These are phyloP conservation scores for Podila verticillata DNA, from an alignment of 192 early-diverging fungal species.

Conservation along the genomic window DNA sequence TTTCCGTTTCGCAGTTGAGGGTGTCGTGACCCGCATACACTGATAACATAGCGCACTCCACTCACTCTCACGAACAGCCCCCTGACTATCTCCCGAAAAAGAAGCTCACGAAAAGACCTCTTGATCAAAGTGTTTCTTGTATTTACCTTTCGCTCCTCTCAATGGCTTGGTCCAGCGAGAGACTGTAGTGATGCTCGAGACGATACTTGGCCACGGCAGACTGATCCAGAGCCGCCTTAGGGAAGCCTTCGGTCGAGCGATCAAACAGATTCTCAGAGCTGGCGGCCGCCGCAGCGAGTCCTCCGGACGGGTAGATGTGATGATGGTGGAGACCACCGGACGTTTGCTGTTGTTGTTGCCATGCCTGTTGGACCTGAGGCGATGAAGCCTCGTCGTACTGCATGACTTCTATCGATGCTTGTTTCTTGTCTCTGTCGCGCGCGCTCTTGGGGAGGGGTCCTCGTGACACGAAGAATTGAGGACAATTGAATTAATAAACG, in stretches of 20 bases:
- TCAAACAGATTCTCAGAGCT: constrained; percentile 59
- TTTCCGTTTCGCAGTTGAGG: too few species aligned
- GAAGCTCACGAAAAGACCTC: background rate
- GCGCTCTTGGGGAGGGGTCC: too few species aligned
- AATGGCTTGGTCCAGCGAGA: constrained; percentile 86
- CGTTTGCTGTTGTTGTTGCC: constrained; percentile 10
- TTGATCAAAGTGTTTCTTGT: background rate
- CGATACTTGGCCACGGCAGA: constrained; percentile 91
- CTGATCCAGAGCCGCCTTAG: constrained; percentile 85
- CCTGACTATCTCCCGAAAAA: background rate
- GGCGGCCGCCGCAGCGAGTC: background rate
- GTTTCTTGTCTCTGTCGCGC: background rate
- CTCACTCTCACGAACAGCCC: too few species aligned
- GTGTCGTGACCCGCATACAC: too few species aligned
- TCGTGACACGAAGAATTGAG: background rate
- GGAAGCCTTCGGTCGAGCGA: constrained; percentile 79
- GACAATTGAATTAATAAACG: background rate
- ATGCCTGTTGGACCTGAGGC: background rate
- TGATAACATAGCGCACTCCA: too few species aligned
- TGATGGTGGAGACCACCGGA: background rate
- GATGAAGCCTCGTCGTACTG: background rate
- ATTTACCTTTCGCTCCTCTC: constrained; percentile 79
- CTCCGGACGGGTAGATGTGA: background rate
- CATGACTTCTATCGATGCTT: background rate
- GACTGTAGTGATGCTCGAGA: constrained; percentile 94